phyloP scores from a whole-genome alignment of 345 rosid species.

The Eucalyptus camaldulensis region DNA sequence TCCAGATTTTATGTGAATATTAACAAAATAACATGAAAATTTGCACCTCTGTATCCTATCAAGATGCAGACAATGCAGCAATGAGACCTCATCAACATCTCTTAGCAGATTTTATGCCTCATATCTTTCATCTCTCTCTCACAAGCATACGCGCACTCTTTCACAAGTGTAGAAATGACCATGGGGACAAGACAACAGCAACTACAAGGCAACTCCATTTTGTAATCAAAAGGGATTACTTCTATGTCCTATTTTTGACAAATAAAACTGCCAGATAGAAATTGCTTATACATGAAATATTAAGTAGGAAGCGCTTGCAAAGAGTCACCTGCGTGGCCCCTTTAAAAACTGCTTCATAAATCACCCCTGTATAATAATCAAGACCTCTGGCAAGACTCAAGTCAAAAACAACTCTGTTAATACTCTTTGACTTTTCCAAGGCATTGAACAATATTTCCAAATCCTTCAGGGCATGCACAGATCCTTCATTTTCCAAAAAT shows the following conservation, averaged over 20 bases:
- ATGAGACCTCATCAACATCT: neutral
- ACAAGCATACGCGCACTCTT: neutral
- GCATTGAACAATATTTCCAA: conserved; percentile 75
- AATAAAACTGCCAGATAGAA: neutral
- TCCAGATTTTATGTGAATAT: neutral
- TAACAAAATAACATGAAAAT: neutral
- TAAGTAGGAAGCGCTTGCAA: neutral
- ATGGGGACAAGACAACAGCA: neutral
- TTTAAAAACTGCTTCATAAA: conserved; percentile 80
- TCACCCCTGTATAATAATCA: conserved; percentile 94
- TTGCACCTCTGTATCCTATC: neutral
- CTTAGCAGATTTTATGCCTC: neutral
- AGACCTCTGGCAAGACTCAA: conserved; percentile 98
- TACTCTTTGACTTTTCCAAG: conserved; percentile 65
- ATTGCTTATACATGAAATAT: neutral
- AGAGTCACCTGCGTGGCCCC: conserved; percentile 68
- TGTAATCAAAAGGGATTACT: neutral
- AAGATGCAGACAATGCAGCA: neutral
- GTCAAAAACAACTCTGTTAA: conserved; percentile 75
- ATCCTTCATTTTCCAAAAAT: conserved; percentile 43
- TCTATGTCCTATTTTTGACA: neutral
- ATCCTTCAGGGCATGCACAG: conserved; percentile 63
- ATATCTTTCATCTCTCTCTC: neutral
- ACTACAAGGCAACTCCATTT: neutral
- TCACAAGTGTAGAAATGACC: neutral